Evolutionary conservation across 331 rosid species (phyloP).

Genomic region (Acacia concinna): DNA sequence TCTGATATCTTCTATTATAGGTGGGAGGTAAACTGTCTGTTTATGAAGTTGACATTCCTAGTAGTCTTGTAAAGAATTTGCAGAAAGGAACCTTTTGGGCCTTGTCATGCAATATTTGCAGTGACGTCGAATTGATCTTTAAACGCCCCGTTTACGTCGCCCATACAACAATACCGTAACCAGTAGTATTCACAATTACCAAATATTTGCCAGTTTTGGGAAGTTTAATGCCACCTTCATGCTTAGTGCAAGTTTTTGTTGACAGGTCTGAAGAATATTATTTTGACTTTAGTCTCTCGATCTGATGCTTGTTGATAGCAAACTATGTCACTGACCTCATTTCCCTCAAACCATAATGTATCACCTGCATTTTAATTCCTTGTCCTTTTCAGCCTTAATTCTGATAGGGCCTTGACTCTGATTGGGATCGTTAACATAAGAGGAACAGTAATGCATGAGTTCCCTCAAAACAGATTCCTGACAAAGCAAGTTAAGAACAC

Average conservation of each 20-base stretch:
- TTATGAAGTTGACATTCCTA: slow-evolving; percentile 18
- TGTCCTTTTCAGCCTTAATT: neutral
- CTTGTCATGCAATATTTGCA: neutral
- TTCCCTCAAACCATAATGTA: neutral
- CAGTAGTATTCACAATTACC: neutral
- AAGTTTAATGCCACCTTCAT: neutral
- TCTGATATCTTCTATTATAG: neutral
- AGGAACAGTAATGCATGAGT: too few species aligned
- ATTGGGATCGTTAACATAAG: neutral
- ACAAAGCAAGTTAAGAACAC: too few species aligned
- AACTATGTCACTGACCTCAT: neutral
- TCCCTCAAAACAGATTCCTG: too few species aligned
- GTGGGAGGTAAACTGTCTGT: slow-evolving; percentile 11
- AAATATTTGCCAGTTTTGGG: neutral
- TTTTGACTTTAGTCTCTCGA: neutral
- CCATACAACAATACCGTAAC: neutral
- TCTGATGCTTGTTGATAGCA: neutral
- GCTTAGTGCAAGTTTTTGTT: neutral
- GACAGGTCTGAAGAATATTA: neutral
- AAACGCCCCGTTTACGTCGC: neutral
- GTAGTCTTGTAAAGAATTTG: neutral
- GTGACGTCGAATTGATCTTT: neutral
- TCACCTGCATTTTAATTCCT: neutral
- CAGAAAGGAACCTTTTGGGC: neutral
- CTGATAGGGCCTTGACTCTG: neutral